Evolutionary conservation across 1,139 yeast species (phyloP), one percentile per base, ranked within the genome.

Genomic region (Suhomyces yuchorum): DNA sequence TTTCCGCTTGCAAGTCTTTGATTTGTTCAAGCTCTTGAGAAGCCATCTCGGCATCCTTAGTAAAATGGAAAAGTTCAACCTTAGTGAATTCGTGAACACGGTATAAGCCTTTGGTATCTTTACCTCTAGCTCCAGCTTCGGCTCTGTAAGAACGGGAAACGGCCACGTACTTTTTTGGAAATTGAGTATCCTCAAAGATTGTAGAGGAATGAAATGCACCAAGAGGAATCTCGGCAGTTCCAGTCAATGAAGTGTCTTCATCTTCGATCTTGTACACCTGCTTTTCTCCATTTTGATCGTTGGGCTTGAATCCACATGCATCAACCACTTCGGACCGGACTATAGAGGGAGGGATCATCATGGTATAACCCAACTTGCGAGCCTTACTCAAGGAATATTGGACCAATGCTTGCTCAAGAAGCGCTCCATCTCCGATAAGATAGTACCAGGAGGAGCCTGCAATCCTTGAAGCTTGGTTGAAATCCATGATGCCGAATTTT

Each of bases 51-150:
- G 75, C 55, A 24, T 68, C 60, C 51, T 85, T 67, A 51, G 87
- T 68, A 87, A 96, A 93, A 43, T 87, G 86, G 61, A 93, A 93
- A 46, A 95, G 70, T 65, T 95, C 99, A 1, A 93, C 96, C 63
- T 95, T 95, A n/a, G 96, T 89, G 64, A 95, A 95, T 68, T 95
- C 99, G 61, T 95, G 99, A 12, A 95, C 98, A 46, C 99, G 73
- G 59, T 93, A 95, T 2, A 95, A 72, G 0, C 99, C 99, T 59
- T 85, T 84, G 0, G 98, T 90, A 56, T 91, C 97, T 55, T 81
- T 81, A 1, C 99, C 99, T 50, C 97, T 79, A 1, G 99, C 95
- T 1, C 99, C 99, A 0, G 99, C 99, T 64, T 95, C 99, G 0
- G 98, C 97, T 54, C 99, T 77, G 62, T 84, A 95, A 52, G 96